Evolutionary conservation across 768 basidiomycete genomes (phyloP).

Genomic region (Leccinum incarnatum): DNA sequence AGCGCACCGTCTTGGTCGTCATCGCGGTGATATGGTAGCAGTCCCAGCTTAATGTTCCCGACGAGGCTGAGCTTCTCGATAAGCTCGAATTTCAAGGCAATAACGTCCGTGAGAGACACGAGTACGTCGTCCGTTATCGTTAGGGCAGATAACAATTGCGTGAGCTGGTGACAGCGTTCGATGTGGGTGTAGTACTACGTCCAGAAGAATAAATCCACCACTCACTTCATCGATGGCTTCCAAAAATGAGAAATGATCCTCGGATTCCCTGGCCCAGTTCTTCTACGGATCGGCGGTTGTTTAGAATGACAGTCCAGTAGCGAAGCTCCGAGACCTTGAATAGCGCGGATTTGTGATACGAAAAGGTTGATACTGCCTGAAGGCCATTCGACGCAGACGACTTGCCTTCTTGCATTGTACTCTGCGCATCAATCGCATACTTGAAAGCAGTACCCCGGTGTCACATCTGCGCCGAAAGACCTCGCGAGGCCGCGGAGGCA

Average conservation of each 20-base stretch:
- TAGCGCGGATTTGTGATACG: not conserved
- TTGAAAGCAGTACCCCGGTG: not conserved
- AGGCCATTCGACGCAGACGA: not conserved
- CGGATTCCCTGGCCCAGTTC: constrained; percentile 39
- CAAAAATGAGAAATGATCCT: constrained; percentile 36
- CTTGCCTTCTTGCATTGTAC: constrained; percentile 28
- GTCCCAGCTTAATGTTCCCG: no score
- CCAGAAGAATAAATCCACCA: not conserved
- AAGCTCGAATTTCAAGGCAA: no score
- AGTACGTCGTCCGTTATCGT: no score
- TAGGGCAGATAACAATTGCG: constrained; percentile 22
- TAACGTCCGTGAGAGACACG: no score
- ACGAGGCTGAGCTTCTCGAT: no score
- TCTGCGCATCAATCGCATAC: not conserved
- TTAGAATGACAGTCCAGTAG: constrained; percentile 40
- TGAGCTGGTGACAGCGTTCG: constrained; percentile 22
- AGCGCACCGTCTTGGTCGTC: no score
- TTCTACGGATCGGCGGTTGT: constrained; percentile 32
- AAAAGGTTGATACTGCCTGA: not conserved
- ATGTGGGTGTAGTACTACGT: not conserved
- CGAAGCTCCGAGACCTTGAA: not conserved
- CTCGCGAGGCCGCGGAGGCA: no score
- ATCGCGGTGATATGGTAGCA: no score
- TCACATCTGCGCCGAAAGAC: no score
- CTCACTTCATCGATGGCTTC: constrained; percentile 36